phyloP scores from a whole-genome alignment of 345 rosid species.

The Adansonia digitata region DNA sequence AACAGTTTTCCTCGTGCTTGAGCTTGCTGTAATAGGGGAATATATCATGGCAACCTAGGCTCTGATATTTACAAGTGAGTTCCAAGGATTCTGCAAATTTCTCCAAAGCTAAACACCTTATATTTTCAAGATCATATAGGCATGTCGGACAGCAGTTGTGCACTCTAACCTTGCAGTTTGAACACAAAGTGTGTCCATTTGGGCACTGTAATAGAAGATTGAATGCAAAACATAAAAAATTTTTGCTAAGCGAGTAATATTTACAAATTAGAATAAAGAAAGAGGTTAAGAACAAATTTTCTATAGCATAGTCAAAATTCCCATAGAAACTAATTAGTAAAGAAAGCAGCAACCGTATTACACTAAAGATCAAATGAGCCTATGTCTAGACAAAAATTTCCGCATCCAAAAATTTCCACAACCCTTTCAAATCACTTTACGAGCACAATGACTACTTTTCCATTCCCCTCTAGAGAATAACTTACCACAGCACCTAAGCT shows the following conservation, averaged over 20 bases:
- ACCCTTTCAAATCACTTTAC: not conserved
- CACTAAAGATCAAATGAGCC: not conserved
- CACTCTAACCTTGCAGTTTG: constrained; percentile 54
- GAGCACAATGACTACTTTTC: not conserved
- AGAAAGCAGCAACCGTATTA: not conserved
- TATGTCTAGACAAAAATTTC: not conserved
- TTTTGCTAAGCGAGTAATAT: not conserved
- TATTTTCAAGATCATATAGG: constrained; percentile 51
- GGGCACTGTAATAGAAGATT: constrained; percentile 41
- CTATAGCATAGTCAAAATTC: not conserved
- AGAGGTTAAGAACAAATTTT: not conserved
- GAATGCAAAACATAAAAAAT: not conserved
- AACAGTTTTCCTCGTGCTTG: constrained; percentile 53
- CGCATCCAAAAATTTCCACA: not conserved
- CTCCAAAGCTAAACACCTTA: too few relatives aligned
- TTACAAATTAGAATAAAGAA: not conserved
- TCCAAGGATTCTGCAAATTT: too few relatives aligned
- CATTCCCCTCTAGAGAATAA: not conserved
- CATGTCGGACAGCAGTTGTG: constrained; percentile 57
- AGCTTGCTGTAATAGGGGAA: constrained; percentile 57
- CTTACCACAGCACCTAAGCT: not conserved
- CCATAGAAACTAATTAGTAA: not conserved
- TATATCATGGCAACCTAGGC: constrained; percentile 50
- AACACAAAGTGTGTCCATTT: constrained; percentile 57
- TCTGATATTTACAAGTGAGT: constrained; percentile 54